Evolutionary conservation across 208 protist genomes (phyloP).

Genomic region (Leishmania tarentolae): DNA sequence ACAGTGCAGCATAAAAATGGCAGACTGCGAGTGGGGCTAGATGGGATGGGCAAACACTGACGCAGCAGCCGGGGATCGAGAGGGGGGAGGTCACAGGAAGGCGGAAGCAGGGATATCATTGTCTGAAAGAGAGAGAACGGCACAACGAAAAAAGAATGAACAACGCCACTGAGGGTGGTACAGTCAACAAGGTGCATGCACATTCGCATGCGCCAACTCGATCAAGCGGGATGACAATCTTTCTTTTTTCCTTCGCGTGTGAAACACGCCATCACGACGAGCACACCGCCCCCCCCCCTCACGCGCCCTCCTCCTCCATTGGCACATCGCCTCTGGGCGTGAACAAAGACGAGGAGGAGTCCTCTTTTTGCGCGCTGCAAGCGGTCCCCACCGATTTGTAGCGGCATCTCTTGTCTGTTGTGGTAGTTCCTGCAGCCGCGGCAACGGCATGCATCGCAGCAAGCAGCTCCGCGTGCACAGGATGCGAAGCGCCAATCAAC

Average conservation of each 20-base stretch:
- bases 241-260: neutral
- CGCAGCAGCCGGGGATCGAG: too few relatives aligned
- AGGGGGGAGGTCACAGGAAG: neutral
- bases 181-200: neutral
- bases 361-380: neutral
- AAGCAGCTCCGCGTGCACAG: slow-evolving; percentile 10
- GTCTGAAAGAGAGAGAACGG: neutral
- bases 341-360: neutral
- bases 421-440: neutral
- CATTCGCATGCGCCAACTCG: too few relatives aligned
- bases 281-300: neutral
- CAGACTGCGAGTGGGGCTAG: neutral
- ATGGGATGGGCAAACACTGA: too few relatives aligned
- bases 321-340: neutral
- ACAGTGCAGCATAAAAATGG: neutral
- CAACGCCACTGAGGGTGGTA: neutral
- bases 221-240: neutral
- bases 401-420: neutral
- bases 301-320: neutral
- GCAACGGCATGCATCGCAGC: slow-evolving; percentile 21
- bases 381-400: neutral
- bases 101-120: neutral
- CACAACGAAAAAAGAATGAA: neutral
- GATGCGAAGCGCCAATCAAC: slow-evolving; percentile 6
- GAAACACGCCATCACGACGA: neutral